phyloP scores from a whole-genome alignment of 108 stramenopile species.

The Phaeodactylum tricornutum region DNA sequence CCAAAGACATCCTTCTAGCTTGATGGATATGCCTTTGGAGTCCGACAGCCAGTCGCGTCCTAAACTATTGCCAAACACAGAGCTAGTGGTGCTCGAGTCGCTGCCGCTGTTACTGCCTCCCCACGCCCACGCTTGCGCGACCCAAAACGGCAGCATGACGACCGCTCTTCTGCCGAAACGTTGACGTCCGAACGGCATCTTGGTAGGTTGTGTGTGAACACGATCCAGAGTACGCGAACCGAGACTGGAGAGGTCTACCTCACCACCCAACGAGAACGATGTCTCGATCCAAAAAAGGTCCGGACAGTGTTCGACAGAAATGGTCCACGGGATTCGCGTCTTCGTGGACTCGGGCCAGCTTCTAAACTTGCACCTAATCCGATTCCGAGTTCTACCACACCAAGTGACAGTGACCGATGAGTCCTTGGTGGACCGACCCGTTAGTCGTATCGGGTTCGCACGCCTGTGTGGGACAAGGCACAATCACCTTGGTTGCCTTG shows the following conservation, averaged over 20 bases:
- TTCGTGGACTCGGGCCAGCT: no score
- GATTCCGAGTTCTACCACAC: no score
- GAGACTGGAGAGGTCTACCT: neutral
- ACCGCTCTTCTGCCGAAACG: neutral
- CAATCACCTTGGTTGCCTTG: no score
- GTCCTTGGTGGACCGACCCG: no score
- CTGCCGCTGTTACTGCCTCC: slow-evolving; percentile 12
- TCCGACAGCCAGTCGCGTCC: slow-evolving; percentile 51
- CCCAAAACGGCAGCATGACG: neutral
- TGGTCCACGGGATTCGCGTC: no score
- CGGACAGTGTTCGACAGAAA: no score
- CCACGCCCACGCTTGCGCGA: slow-evolving; percentile 14
- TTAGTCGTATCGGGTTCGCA: no score
- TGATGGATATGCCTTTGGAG: slow-evolving; percentile 36
- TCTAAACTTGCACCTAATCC: no score
- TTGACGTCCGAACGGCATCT: neutral
- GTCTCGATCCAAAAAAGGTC: no score
- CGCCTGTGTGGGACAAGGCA: no score
- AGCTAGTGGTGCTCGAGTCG: slow-evolving; percentile 6
- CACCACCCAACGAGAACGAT: no score
- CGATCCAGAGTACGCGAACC: neutral
- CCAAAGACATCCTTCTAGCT: slow-evolving; percentile 71
- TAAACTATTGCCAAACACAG: slow-evolving; percentile 34
- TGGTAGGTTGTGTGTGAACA: neutral
- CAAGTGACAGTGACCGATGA: no score